Percentiles rank a stretch among this genome's conserved stretches.
phyloP scores from a whole-genome alignment of 495 filamentous ascomycete species.

The Xanthoparmelia taractica region DNA sequence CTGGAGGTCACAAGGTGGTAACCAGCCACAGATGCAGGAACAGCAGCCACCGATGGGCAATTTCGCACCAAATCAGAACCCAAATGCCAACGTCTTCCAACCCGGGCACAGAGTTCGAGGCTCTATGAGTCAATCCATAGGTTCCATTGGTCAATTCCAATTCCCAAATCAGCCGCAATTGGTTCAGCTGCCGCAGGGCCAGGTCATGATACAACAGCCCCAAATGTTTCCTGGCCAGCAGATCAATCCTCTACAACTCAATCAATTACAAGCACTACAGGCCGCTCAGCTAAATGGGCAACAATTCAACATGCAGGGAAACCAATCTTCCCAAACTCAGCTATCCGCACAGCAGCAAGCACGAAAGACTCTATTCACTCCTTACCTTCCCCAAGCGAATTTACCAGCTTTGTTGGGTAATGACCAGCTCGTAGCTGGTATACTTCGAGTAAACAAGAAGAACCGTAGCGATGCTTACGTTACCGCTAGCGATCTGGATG shows the following conservation, averaged over 20 bases:
- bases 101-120: constrained; percentile 80
- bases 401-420: constrained; percentile 84
- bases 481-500: constrained; percentile 86
- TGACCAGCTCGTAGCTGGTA: constrained; percentile 90
- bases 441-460: constrained; percentile 98
- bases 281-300: constrained; percentile 76
- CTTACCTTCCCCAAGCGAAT: constrained; percentile 92
- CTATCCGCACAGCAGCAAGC: constrained; percentile 63
- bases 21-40: constrained; percentile 45
- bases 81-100: constrained; percentile 62
- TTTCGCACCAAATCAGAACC: constrained; percentile 55
- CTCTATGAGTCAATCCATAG: constrained; percentile 82
- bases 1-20: constrained; percentile 84
- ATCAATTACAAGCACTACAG: constrained; percentile 87
- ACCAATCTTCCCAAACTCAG: constrained; percentile 67
- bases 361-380: constrained; percentile 96
- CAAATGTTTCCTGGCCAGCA: constrained; percentile 77
- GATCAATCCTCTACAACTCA: constrained; percentile 80
- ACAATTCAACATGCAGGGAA: constrained; percentile 59
- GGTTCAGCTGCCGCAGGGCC: constrained; percentile 73
- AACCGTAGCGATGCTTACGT: constrained; percentile 98
- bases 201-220: constrained; percentile 63
- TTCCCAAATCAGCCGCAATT: constrained; percentile 89
- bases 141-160: constrained; percentile 78
- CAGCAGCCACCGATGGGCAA: constrained; percentile 53